These are phyloP conservation scores for Neurospora cerealis DNA, from an alignment of 495 filamentous ascomycete species.

Conservation along the genomic window DNA sequence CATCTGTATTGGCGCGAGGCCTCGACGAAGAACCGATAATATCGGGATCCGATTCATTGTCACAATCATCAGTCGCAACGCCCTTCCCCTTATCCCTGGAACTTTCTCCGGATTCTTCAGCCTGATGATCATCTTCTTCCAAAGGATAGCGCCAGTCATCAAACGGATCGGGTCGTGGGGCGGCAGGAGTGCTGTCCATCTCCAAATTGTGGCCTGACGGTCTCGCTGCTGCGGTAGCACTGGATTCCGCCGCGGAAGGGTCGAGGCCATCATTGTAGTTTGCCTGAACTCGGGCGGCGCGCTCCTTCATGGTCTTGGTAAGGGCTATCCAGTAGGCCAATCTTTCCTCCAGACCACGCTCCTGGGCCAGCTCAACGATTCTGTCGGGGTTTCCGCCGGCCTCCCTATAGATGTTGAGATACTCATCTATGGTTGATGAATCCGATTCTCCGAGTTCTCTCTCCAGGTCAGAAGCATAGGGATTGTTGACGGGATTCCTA, in stretches of 20 bases:
- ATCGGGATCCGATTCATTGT: background rate
- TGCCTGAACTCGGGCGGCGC: background rate
- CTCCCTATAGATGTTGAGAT: constrained; percentile 41
- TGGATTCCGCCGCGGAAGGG: background rate
- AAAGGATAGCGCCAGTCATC: background rate
- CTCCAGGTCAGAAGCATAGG: background rate
- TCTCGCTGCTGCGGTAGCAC: background rate
- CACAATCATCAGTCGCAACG: constrained; percentile 1
- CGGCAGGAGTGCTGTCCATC: background rate
- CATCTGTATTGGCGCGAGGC: constrained; percentile 38
- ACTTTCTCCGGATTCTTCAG: background rate
- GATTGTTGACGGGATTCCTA: background rate
- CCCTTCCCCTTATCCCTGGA: constrained; percentile 6
- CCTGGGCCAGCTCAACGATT: constrained; percentile 51
- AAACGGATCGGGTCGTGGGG: background rate
- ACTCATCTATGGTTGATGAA: constrained; percentile 29
- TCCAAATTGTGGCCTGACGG: background rate
- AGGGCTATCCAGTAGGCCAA: constrained; percentile 41
- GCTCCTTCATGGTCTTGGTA: constrained; percentile 21
- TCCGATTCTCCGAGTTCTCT: background rate
- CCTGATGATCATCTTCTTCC: background rate
- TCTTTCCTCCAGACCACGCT: constrained; percentile 47
- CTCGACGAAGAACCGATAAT: constrained; percentile 8
- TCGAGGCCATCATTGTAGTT: background rate
- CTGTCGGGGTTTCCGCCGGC: constrained; percentile 49